Evolutionary conservation across 345 rosid genomes (phyloP).

Genomic region (Stellera chamaejasme): DNA sequence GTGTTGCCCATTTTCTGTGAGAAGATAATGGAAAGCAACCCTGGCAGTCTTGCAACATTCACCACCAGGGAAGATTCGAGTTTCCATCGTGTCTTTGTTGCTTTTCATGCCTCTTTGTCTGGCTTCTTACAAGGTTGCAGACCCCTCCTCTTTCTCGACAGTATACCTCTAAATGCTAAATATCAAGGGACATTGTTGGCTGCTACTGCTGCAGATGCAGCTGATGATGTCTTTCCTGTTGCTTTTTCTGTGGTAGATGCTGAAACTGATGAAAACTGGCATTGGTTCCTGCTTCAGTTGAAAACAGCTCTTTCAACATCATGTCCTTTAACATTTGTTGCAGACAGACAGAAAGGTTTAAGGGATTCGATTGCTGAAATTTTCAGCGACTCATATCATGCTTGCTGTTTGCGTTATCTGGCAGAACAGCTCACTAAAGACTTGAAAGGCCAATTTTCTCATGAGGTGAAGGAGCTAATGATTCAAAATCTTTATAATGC

Average conservation of each 20-base stretch:
- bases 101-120: slow-evolving; percentile 70
- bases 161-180: slow-evolving; percentile 74
- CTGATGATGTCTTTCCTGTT: slow-evolving; percentile 73
- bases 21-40: slow-evolving; percentile 81
- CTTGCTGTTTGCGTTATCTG: slow-evolving; percentile 63
- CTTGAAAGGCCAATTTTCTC: slow-evolving; percentile 88
- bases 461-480: slow-evolving; percentile 71
- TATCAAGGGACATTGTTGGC: slow-evolving; percentile 84
- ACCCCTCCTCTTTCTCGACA: slow-evolving; percentile 85
- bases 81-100: slow-evolving; percentile 81
- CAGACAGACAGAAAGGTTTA: slow-evolving; percentile 75
- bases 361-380: slow-evolving; percentile 55
- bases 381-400: slow-evolving; percentile 59
- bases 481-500: slow-evolving; percentile 74
- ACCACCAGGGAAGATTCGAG: slow-evolving; percentile 90
- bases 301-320: slow-evolving; percentile 54
- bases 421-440: slow-evolving; percentile 65
- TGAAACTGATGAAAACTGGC: slow-evolving; percentile 79
- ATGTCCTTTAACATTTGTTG: slow-evolving; percentile 68
- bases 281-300: slow-evolving; percentile 83
- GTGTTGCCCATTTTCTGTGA: slow-evolving; percentile 70
- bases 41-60: slow-evolving; percentile 75
- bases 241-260: slow-evolving; percentile 83
- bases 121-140: slow-evolving; percentile 84
- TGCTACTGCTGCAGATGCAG: slow-evolving; percentile 83